Evolutionary conservation across 2,329 filamentous ascomycete genomes (phyloP), one percentile per base, ranked within the genome.

Genomic region (Ilyonectria sp.): DNA sequence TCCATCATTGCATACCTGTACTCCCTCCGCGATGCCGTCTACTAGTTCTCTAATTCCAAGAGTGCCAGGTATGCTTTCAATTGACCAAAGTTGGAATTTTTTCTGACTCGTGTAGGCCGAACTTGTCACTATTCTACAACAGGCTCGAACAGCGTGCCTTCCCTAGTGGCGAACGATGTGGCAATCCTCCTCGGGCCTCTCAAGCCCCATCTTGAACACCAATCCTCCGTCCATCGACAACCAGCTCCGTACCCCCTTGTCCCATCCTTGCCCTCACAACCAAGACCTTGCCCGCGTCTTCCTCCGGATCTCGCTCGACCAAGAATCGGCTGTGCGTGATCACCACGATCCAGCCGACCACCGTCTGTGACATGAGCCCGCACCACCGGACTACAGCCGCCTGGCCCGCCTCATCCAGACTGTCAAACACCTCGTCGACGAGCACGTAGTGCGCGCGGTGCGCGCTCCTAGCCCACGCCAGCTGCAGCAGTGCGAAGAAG

Each of bases 401-500:
- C 29, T 74, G 70, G 0, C 71, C 72, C 0, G 63, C 63, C 11
- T 68, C 53, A 1, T 75, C 71, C 10, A 75, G 43, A 5, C 54
- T 72, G 2, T 75, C 72, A 63, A 75, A 74, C 1, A 68, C 69
- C 40, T 75, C 73, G 11, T 75, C 71, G 1, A 75, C 26, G 0
- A 75, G 64, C 0, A 74, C 2, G n/a, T 75, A 75, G 8, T 74
- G 62, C 2, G 72, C 68, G 3, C 68, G 65, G 9, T 75, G 69
- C 0, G 69, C 31, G 19, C 72, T 75, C 19, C 65, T 59, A 7
- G 69, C 66, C 6, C 61, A 47, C 0, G 40, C 46, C 6, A 73
- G 55, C 9, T 73, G 70, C 13, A 73, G 10, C 8, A 75, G n/a
- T 29, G 74, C 69, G 23, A 75, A 75, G 53, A 74, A 74, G 19